Evolutionary conservation across 768 basidiomycete species (phyloP), one percentile per base, ranked within the genome.

Genomic region (Auriscalpium orientale): DNA sequence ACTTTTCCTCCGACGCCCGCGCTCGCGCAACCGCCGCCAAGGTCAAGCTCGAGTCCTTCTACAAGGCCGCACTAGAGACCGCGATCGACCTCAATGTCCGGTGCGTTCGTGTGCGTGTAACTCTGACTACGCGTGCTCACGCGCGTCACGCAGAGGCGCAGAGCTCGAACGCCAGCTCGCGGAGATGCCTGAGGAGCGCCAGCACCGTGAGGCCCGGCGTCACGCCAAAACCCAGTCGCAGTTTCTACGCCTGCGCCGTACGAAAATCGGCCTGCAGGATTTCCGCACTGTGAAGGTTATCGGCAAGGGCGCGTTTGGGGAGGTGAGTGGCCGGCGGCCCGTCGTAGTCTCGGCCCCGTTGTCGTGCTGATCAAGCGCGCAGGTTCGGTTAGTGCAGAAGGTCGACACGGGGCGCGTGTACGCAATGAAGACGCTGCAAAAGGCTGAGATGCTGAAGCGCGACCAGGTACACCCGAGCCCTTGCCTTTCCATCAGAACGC

Each of bases 301-400:
- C 62, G 97, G 97, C n/a, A 98, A 97, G 72, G 97, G 97, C 59
- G 97, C 97, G 15, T 99, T 99, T 67, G 95, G 97, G 67, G 95
- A 99, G 77, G 93, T 92, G 65, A 44, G 80, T 28, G 28, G 28
- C 28, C 28, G 28, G 28, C 28, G 28, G 28, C 28, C 28, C 28
- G 28, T 28, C 28, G 28, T 7, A 28, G 28, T 28, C 28, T 28
- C 28, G 28, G 28, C 28, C 28, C 28, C 28, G 28, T 28, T 28
- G 28, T 28, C 28, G 28, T 28, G 28, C 28, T 28, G 4, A 28
- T 28, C 28, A 28, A 28, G 28, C 28, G 4, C 28, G 28, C 58
- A 93, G 74, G 95, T 99, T 48, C 83, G 97, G 36, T 79, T 99
- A 34, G 95, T 97, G 34, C 95, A 99, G 68, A 99, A 99, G 71